A percentile compares a stretch with the other conserved stretches of the same genome.
These are phyloP conservation scores for Aspergillus phoenicis DNA, from an alignment of 2,329 filamentous ascomycete genomes.

Conservation along the genomic window DNA sequence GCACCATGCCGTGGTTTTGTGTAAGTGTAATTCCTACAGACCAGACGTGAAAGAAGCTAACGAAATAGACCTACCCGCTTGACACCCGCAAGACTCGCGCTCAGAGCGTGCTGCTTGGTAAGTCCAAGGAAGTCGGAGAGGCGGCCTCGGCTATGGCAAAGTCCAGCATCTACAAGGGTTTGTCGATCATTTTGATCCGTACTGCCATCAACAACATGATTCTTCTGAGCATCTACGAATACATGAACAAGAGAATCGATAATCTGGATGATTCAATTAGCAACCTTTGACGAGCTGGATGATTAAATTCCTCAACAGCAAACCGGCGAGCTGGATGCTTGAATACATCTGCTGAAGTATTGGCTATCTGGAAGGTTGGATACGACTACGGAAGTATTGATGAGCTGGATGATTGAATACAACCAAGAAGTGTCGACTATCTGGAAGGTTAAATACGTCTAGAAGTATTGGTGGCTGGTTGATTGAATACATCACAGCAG, in stretches of 20 bases:
- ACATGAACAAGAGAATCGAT: constrained; percentile 49
- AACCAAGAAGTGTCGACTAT: no score
- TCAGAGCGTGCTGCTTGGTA: constrained; percentile 50
- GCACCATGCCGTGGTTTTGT: constrained; percentile 51
- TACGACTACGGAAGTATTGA: no score
- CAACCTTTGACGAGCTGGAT: no score
- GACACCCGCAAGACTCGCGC: constrained; percentile 54
- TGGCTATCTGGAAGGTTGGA: no score
- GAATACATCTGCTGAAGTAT: no score
- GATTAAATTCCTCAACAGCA: no score
- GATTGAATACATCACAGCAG: no score
- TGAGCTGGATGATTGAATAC: no score
- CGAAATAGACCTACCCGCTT: constrained; percentile 48
- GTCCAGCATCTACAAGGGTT: constrained; percentile 51
- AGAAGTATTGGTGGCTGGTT: no score
- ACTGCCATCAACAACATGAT: constrained; percentile 54
- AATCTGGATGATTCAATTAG: constrained; percentile 31
- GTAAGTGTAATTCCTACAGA: constrained; percentile 32
- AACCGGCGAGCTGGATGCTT: no score
- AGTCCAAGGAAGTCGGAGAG: constrained; percentile 45
- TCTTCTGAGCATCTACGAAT: constrained; percentile 50
- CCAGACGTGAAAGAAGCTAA: constrained; percentile 7
- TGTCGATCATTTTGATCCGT: constrained; percentile 51
- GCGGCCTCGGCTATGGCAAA: constrained; percentile 43
- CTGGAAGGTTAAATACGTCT: no score